These are phyloP conservation scores for Apiospora aurea DNA, from an alignment of 2,329 filamentous ascomycete species.

Conservation along the genomic window DNA sequence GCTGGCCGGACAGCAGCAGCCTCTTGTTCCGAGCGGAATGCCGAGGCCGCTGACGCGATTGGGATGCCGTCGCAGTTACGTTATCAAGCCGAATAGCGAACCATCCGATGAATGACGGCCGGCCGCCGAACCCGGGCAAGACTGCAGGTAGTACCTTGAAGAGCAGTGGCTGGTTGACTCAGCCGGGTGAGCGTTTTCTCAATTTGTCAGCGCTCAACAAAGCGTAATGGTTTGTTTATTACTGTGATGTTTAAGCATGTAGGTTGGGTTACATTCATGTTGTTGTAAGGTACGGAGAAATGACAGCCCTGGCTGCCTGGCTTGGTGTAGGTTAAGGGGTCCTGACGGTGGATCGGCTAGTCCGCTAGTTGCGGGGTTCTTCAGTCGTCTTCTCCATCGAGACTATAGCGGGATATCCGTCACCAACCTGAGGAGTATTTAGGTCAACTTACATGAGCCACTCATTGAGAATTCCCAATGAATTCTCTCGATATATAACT, in stretches of 20 bases:
- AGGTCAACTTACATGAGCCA: background rate
- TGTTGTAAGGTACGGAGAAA: background rate
- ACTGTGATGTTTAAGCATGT: constrained; percentile 8
- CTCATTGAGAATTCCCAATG: background rate
- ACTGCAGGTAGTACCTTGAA: background rate
- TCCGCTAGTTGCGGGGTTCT: constrained; percentile 5
- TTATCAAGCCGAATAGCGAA: background rate
- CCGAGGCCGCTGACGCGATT: background rate
- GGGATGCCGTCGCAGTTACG: constrained; percentile 7
- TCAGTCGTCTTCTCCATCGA: background rate
- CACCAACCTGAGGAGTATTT: background rate
- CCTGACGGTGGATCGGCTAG: constrained; percentile 10
- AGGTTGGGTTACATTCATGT: background rate
- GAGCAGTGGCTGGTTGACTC: background rate
- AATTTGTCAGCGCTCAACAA: background rate
- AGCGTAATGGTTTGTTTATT: background rate
- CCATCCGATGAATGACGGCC: background rate
- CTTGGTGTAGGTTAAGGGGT: background rate
- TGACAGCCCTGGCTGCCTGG: background rate
- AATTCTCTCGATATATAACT: background rate
- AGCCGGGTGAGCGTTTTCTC: background rate
- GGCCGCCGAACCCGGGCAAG: background rate
- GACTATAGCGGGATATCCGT: background rate
- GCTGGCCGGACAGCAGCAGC: background rate
- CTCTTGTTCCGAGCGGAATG: background rate